Evolutionary conservation across 768 basidiomycete species (phyloP).

Genomic region (Mycena kentingensis): DNA sequence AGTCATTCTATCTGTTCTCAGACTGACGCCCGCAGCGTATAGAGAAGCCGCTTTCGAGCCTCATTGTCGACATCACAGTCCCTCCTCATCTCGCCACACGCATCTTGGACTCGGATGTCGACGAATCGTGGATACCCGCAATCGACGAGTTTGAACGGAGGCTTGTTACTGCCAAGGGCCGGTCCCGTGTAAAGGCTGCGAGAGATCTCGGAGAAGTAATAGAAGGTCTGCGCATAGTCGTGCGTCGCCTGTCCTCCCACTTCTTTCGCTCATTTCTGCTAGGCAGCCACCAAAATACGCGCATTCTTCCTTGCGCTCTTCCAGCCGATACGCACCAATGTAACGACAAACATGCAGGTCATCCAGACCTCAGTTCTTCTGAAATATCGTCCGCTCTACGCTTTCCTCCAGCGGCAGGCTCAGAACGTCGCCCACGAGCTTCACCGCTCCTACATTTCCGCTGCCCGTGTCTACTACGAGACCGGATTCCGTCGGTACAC

Average conservation of each 20-base stretch:
- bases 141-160: slow-evolving; percentile 81
- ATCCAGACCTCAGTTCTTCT: slow-evolving; percentile 85
- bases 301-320: slow-evolving; percentile 83
- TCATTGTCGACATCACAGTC: slow-evolving; percentile 79
- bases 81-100: slow-evolving; percentile 75
- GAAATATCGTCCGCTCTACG: slow-evolving; percentile 80
- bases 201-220: slow-evolving; percentile 79
- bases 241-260: slow-evolving; percentile 39
- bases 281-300: slow-evolving; percentile 91
- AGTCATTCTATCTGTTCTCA: neutral
- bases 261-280: neutral
- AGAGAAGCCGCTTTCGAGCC: slow-evolving; percentile 80
- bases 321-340: slow-evolving; percentile 77
- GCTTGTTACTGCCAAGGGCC: slow-evolving; percentile 65
- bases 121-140: slow-evolving; percentile 84
- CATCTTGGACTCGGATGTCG: slow-evolving; percentile 83
- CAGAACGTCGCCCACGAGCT: slow-evolving; percentile 82
- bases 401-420: slow-evolving; percentile 84
- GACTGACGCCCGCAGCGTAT: slow-evolving; percentile 63
- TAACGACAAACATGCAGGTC: slow-evolving; percentile 91
- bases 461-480: slow-evolving; percentile 91
- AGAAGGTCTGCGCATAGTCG: slow-evolving; percentile 88
- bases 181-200: slow-evolving; percentile 84
- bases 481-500: slow-evolving; percentile 92
- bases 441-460: slow-evolving; percentile 80